Percentiles rank a stretch among this genome's conserved stretches.
Evolutionary conservation across 148 eudicot genomes (phyloP).

Genomic region (Chenopodium album): DNA sequence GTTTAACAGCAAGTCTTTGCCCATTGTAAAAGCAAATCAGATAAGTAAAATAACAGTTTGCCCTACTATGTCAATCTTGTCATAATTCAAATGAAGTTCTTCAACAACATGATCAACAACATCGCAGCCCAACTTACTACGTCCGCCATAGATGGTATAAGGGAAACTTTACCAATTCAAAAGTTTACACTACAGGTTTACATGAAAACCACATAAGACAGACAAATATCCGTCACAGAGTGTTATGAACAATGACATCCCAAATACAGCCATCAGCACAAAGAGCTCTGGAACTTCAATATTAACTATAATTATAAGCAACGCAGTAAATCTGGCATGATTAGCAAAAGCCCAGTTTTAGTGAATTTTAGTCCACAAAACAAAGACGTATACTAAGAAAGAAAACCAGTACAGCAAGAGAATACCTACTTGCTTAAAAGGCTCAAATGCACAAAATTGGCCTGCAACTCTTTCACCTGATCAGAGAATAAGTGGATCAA

Average conservation of each 20-base stretch:
- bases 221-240: background rate
- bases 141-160: background rate
- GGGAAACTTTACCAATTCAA: background rate
- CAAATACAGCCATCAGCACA: background rate
- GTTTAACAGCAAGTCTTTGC: background rate
- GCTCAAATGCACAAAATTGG: slow-evolving; percentile 80
- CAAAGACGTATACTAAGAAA: background rate
- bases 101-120: background rate
- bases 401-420: background rate
- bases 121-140: background rate
- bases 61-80: background rate
- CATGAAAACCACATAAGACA: background rate
- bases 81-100: background rate
- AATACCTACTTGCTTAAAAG: slow-evolving; percentile 81
- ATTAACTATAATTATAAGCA: background rate
- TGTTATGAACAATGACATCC: background rate
- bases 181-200: background rate
- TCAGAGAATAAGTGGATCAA: background rate
- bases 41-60: background rate
- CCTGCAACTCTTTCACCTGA: slow-evolving; percentile 90
- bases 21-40: background rate
- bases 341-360: background rate
- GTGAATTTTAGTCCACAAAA: background rate
- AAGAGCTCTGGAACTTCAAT: background rate
- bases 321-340: background rate